Conservation (phyloP, 345 rosid genomes). For the Salix dunnii region DNA sequence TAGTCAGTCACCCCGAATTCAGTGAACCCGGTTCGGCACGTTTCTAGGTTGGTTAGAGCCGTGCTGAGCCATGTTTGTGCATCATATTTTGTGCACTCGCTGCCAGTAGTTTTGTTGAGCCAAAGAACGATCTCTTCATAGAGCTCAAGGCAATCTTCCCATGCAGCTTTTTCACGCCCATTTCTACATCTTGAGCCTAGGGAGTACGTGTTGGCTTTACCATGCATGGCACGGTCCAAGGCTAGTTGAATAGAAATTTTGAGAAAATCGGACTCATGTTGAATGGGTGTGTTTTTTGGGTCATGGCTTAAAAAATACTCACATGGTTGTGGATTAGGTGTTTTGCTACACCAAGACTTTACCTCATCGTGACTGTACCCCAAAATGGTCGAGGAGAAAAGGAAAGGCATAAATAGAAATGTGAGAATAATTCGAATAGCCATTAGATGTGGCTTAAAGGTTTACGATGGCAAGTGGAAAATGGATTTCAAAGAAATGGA, state of each 20-base stretch:
- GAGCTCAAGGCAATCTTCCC: constrained; percentile 34
- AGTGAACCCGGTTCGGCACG: constrained; percentile 37
- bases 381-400: constrained; percentile 18
- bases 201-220: constrained; percentile 1
- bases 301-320: constrained; percentile 29
- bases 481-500: not conserved
- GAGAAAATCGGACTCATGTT: constrained; percentile 30
- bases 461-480: not conserved
- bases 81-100: constrained; percentile 20
- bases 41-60: constrained; percentile 36
- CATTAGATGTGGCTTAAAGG: constrained; percentile 37
- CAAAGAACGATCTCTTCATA: constrained; percentile 15
- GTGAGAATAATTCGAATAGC: constrained; percentile 26
- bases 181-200: constrained; percentile 28
- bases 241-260: constrained; percentile 26
- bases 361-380: constrained; percentile 13
- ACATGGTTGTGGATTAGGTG: constrained; percentile 38
- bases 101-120: constrained; percentile 27
- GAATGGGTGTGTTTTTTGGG: constrained; percentile 17
- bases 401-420: constrained; percentile 28
- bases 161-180: constrained; percentile 29
- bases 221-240: constrained; percentile 17
- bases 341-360: constrained; percentile 33
- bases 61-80: constrained; percentile 51
- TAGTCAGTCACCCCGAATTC: constrained; percentile 36